Conservation (phyloP, 2,329 filamentous ascomycete genomes). For the Talaromyces sp. region DNA sequence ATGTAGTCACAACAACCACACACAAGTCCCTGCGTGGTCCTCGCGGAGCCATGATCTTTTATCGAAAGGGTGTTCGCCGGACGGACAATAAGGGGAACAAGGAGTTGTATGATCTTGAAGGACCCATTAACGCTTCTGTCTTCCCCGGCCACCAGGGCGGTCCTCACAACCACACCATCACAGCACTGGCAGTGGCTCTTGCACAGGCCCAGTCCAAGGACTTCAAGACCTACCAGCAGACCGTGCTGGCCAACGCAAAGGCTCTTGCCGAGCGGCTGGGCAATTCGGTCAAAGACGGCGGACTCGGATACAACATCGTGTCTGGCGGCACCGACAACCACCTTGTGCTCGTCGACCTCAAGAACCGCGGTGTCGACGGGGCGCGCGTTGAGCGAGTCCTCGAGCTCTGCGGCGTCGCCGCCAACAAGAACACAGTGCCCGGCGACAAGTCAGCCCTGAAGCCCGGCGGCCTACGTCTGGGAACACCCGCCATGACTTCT, state of each 20-base stretch:
- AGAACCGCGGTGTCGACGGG: constrained; percentile 79
- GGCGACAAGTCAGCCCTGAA: constrained; percentile 91
- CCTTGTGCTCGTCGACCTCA: constrained; percentile 92
- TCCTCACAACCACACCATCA: constrained; percentile 99
- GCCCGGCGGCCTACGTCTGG: constrained; percentile 88
- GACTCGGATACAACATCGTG: constrained; percentile 87
- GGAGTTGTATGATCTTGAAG: constrained; percentile 86
- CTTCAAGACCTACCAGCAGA: constrained; percentile 90
- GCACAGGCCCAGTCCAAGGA: constrained; percentile 88
- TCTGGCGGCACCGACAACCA: constrained; percentile 95
- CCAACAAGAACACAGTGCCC: constrained; percentile 98
- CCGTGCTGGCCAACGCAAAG: constrained; percentile 91
- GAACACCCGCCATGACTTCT: constrained; percentile 95
- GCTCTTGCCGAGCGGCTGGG: constrained; percentile 67
- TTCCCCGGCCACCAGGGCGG: constrained; percentile 99
- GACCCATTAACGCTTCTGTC: constrained; percentile 96
- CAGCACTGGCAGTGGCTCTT: constrained; percentile 86
- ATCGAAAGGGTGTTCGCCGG: constrained; percentile 90
- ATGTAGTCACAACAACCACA: constrained; percentile 96
- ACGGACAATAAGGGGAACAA: constrained; percentile 90
- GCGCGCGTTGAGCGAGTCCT: constrained; percentile 87
- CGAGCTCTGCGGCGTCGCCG: constrained; percentile 90
- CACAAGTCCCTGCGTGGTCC: constrained; percentile 98
- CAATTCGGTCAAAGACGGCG: constrained; percentile 64
- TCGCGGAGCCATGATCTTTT: constrained; percentile 99